Percentiles rank a stretch among this genome's conserved stretches.
phyloP scores from a whole-genome alignment of 2,329 filamentous ascomycete species.

The Trichocomaceae sp. region DNA sequence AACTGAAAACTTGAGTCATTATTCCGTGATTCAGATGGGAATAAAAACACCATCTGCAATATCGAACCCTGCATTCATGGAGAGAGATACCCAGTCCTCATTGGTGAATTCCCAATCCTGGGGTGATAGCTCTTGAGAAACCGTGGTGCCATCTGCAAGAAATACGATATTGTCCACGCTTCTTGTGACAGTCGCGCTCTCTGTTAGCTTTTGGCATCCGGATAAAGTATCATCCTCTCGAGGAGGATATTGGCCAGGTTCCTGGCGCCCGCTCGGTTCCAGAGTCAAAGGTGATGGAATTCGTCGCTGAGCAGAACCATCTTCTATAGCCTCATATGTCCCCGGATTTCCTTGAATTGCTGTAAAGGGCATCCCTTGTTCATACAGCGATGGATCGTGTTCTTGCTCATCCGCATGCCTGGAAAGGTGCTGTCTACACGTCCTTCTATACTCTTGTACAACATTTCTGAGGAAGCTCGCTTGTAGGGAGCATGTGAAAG shows the following conservation, averaged over 20 bases:
- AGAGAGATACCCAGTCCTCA: not conserved
- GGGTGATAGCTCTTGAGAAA: not conserved
- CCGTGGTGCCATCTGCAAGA: not conserved
- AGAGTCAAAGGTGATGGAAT: not conserved
- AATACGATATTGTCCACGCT: not conserved
- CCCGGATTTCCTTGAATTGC: not conserved
- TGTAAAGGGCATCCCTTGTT: not conserved
- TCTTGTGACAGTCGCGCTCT: not conserved
- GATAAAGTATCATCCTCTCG: not conserved
- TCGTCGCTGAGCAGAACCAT: not conserved
- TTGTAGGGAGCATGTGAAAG: constrained; percentile 1
- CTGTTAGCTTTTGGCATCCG: not conserved
- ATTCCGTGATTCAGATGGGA: not conserved
- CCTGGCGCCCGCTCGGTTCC: not conserved
- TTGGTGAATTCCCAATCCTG: not conserved
- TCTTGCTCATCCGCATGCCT: not conserved
- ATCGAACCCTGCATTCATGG: not conserved
- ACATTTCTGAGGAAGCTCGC: not conserved
- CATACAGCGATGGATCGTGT: not conserved
- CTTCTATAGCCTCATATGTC: no score
- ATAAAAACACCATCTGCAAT: not conserved
- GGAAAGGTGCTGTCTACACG: not conserved
- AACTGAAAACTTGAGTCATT: no score
- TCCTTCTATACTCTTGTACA: not conserved
- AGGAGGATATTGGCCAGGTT: not conserved